Base-by-base conservation (phyloP, 2,329 filamentous ascomycete genomes). In the Neonectria sp. region DNA sequence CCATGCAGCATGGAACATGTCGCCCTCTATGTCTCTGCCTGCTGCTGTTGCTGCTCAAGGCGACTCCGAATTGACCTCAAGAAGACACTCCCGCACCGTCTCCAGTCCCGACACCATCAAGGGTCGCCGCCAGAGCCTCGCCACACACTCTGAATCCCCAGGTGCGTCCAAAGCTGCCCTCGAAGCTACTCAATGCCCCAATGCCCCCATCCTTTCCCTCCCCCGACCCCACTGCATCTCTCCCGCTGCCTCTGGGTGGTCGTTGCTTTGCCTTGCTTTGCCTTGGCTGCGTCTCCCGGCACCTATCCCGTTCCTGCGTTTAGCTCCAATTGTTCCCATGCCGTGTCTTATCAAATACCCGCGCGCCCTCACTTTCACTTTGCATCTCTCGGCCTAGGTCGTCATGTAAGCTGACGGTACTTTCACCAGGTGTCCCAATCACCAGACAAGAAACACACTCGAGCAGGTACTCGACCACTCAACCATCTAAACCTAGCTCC, bases 401-500 rank as follows among this genome's bases (percentile, higher is more conserved):
- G 31, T 40, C 37, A 62, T 75, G 71, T 75, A 76, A 76, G 73
- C 74, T 76, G 74, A 76, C 73, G 62, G 55, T 59, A 61, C 43
- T 49, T 29, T 33, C 35, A 68, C 59, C 35, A 76, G 74, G 71
- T 73, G 68, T 61, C 40, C 65, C 68, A 53, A 56, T 70, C 68
- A 68, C 71, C 51, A 71, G 73, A 17, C 71, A 74, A 45, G 74
- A 73, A 45, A 67, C 68, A 55, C 69, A 63, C 55, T 69, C 74
- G 61, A 76, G 70, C 70, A 72, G 73, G 73, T 60, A 74, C 67
- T 76, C 74, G 68, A 74, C 70, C 60, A 61, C 74, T 60, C 75
- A 77, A 60, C 57, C 77, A 27, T 73, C 79, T 75, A 88, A 92
- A 72, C 92, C 91, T 60, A 92, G 90, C 75, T 91, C 90, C 74